Evolutionary conservation across 2,329 filamentous ascomycete species (phyloP), one percentile per base, ranked within the genome.

Genomic region (Drechslerella coelobrocha): DNA sequence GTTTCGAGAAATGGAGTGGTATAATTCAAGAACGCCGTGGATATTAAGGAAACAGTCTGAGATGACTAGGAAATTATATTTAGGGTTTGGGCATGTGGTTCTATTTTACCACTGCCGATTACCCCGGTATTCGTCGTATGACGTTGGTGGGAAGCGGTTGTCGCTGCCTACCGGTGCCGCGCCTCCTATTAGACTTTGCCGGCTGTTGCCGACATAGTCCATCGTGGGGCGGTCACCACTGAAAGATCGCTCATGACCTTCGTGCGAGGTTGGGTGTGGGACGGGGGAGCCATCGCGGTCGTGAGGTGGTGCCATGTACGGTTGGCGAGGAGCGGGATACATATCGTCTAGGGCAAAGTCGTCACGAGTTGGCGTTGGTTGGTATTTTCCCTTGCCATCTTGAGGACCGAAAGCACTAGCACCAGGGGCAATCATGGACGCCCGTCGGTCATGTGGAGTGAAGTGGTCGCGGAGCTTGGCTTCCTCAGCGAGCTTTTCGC

Each of bases 371-470:
- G 75, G 72, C 37, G 74, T 74, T 27, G 60, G 72, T 4, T 74
- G 73, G 51, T 76, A 76, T 41, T 68, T 73, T 26, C 75, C 75
- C 62, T 76, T 76, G 45, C 75, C 74, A 23, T 75, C 75, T 12
- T 48, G 37, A 19, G 54, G 54, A 37, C 59, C 31, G 31, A 55
- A 54, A 39, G 45, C 63, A 77, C 80, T 81, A 31, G 80, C 80
- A 45, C 79, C 78, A 12, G 85, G 84, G 56, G 89, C 86, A 66
- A 96, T 86, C 19, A 97, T 85, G 10, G 89, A 92, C 82, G 93
- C 93, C 77, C 90, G 89, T 1, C 91, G 89, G 76, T 95, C 90
- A 39, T 96, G 85, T 3, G 92, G 90, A 1, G 92, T 97, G 53
- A 97, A 86, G 68, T 87, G 87, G 79, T 96, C 92, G 69, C 50